phyloP scores from a whole-genome alignment of 345 rosid species.

The Eucalyptus pumila region DNA sequence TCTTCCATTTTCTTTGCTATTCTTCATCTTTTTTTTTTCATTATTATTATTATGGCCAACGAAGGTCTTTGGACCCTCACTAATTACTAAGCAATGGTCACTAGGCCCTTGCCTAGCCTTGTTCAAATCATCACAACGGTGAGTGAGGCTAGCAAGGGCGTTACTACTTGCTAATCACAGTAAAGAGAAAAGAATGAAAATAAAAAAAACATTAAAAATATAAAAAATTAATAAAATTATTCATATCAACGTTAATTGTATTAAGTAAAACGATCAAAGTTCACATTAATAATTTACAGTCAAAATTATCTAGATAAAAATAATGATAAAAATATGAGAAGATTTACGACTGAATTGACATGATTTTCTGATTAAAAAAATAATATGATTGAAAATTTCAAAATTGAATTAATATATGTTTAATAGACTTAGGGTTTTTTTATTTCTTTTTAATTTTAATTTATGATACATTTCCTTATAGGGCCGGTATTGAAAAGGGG shows the following conservation, averaged over 20 bases:
- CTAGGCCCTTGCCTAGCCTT: background rate
- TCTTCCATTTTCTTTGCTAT: background rate
- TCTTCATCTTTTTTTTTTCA: too few species aligned
- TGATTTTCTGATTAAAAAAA: too few species aligned
- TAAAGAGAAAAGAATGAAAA: background rate
- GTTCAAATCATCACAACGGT: rapidly evolving
- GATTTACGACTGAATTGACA: rapidly evolving
- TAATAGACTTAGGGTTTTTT: too few species aligned
- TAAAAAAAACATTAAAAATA: rapidly evolving
- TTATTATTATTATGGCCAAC: background rate
- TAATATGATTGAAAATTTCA: too few species aligned
- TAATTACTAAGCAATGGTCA: background rate
- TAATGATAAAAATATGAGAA: too few species aligned
- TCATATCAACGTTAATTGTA: rapidly evolving
- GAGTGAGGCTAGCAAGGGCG: rapidly evolving
- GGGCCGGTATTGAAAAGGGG: background rate
- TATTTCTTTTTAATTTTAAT: too few species aligned
- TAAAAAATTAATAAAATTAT: too few species aligned
- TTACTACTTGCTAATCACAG: rapidly evolving
- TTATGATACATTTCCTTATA: background rate
- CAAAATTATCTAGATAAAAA: rapidly evolving
- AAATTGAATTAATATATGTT: too few species aligned
- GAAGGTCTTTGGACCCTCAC: rapidly evolving
- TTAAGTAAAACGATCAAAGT: rapidly evolving
- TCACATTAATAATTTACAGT: rapidly evolving